Evolutionary conservation across 2,329 filamentous ascomycete species (phyloP), one percentile per base, ranked within the genome.

Genomic region (Alternaria conjuncta): DNA sequence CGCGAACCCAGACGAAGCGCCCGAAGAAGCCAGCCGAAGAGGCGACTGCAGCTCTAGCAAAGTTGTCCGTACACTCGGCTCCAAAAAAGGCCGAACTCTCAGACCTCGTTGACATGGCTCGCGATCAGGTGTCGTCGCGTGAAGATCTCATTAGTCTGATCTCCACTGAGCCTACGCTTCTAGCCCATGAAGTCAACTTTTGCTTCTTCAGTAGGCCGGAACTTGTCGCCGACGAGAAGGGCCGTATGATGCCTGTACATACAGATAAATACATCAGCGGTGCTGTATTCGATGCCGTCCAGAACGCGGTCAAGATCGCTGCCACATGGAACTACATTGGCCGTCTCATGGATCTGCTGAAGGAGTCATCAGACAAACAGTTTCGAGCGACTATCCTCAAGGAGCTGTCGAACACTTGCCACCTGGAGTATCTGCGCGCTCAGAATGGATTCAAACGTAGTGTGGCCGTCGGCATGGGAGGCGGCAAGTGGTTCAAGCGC

Each of bases 171-270:
- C 61, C 67, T 12, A 60, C 56, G 4, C 43, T 68, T 12, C 62
- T 65, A 18, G 49, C 65, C 9, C 44, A 66, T 36, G 63, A 63
- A 26, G 79, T 83, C 64, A 81, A 81, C 28, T 41, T 66, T 7
- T 77, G 71, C 60, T 83, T 83, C 67, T 82, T 77, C 60, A 83
- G 74, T 57, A 74, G 77, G 2, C 80, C 81, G 0, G 82, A 85
- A 62, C 74, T 84, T 4, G 60, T 86, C 0, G 63, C 74, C 0
- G 84, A 86, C 54, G 82, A 85, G 45, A 82, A 80, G 54, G 84
- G 84, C 2, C 78, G 80, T 2, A 62, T 49, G 0, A 49, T 84
- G 3, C 79, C 81, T 1, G 70, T 76, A 1, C 60, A 77, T n/a
- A 81, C 79, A 0, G 82, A 85, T 55, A 81, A 75, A 20, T 80